Conservation (phyloP, 305 asterid genomes). For the Striga hermonthica region DNA sequence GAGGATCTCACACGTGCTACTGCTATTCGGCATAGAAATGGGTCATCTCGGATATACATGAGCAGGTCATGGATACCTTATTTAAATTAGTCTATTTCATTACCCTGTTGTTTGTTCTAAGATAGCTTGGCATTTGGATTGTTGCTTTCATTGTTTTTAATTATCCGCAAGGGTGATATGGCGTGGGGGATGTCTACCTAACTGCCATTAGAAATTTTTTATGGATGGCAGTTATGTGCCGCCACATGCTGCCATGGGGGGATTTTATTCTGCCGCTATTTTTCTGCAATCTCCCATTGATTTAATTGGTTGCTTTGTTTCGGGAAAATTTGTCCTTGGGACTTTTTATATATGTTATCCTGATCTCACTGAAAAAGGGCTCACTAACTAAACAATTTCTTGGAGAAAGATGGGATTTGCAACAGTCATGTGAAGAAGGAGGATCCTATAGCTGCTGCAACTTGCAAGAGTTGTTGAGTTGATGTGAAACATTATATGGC, state of each 20-base stretch:
- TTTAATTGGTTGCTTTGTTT: too few species aligned
- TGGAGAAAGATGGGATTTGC: not conserved
- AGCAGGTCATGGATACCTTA: slow-evolving; percentile 57
- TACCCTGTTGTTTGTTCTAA: slow-evolving; percentile 7
- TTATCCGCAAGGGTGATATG: not conserved
- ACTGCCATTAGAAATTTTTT: too few species aligned
- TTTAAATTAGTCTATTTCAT: slow-evolving; percentile 5
- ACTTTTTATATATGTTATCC: slow-evolving; percentile 8
- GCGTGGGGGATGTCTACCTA: too few species aligned
- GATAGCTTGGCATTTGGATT: slow-evolving; percentile 16
- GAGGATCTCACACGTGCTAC: slow-evolving; percentile 62
- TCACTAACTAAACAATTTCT: not conserved
- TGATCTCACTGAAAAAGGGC: slow-evolving; percentile 1
- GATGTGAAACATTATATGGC: not conserved
- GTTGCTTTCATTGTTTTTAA: slow-evolving; percentile 19
- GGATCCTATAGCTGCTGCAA: slow-evolving; percentile 10
- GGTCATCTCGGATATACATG: slow-evolving; percentile 64
- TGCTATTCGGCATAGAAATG: slow-evolving; percentile 48
- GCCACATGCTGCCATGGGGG: too few species aligned
- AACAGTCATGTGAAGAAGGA: slow-evolving; percentile 6
- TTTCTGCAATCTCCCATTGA: too few species aligned
- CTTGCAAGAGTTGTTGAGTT: slow-evolving; percentile 1
- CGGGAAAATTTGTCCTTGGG: not conserved
- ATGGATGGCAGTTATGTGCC: too few species aligned
- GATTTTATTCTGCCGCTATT: too few species aligned